These are phyloP conservation scores for Linnemannia zychae DNA, from an alignment of 192 early-diverging fungal species.

Conservation along the genomic window DNA sequence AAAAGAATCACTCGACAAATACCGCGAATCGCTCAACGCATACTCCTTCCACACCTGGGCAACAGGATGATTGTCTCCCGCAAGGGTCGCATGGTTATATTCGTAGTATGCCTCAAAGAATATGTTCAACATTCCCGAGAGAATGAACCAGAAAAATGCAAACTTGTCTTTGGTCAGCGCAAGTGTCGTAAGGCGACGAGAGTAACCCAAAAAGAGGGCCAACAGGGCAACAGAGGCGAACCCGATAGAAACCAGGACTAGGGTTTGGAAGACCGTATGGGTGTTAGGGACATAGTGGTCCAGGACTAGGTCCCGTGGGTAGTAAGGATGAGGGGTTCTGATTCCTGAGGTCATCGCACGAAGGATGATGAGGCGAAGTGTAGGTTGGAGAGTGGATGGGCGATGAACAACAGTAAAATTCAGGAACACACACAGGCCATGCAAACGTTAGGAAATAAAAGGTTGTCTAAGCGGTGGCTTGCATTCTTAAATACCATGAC, in stretches of 20 bases:
- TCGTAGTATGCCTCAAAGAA: constrained; percentile 89
- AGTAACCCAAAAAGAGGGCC: background rate
- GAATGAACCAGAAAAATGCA: constrained; percentile 84
- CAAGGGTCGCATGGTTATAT: constrained; percentile 73
- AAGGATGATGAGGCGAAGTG: constrained; percentile 2
- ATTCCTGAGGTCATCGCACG: background rate
- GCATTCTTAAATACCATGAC: background rate
- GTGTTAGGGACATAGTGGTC: constrained; percentile 42
- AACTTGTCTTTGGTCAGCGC: constrained; percentile 23
- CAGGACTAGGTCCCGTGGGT: constrained; percentile 24
- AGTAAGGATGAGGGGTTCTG: constrained; percentile 34
- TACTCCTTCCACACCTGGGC: constrained; percentile 94
- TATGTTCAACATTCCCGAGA: constrained; percentile 83
- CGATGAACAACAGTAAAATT: background rate
- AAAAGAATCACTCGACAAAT: constrained; percentile 85
- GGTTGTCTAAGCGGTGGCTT: background rate
- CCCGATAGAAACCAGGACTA: constrained; percentile 2
- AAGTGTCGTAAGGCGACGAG: constrained; percentile 16
- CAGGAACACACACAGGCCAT: background rate
- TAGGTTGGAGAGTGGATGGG: background rate
- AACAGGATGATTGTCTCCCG: constrained; percentile 71
- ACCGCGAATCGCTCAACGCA: constrained; percentile 87
- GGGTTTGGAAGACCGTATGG: constrained; percentile 3
- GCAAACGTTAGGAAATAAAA: background rate
- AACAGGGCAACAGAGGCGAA: background rate